Percentiles rank a stretch among this genome's conserved stretches.
phyloP scores from a whole-genome alignment of 140 eudicot species.

The Senecio squalidus region DNA sequence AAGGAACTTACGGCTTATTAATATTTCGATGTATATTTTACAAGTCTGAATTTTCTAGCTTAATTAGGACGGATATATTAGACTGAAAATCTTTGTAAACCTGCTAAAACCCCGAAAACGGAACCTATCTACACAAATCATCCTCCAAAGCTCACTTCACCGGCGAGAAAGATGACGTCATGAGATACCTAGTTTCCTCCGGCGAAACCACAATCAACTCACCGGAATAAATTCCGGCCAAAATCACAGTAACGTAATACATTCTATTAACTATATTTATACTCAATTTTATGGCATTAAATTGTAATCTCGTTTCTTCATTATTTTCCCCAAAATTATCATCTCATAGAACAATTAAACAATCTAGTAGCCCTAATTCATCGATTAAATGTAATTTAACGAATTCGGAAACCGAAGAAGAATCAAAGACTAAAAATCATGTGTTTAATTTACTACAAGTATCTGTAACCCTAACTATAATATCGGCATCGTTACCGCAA shows the following conservation, averaged over 20 bases:
- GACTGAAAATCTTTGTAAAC: no score
- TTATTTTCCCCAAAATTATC: constrained; percentile 30
- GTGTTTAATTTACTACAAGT: constrained; percentile 35
- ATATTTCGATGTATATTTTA: no score
- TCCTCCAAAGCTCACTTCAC: no score
- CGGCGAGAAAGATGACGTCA: no score
- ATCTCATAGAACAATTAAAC: constrained; percentile 19
- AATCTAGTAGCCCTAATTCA: constrained; percentile 13
- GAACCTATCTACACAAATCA: no score
- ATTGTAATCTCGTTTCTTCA: constrained; percentile 33
- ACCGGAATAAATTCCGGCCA: no score
- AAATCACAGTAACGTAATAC: constrained; percentile 24
- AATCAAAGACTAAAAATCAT: constrained; percentile 24
- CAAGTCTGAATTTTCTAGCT: no score
- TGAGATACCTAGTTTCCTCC: no score
- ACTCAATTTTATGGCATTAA: constrained; percentile 39
- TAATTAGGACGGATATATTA: no score
- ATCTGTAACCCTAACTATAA: constrained; percentile 63
- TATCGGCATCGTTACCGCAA: constrained; percentile 67
- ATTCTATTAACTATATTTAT: not conserved
- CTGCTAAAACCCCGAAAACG: no score
- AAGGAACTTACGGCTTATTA: no score
- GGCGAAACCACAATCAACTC: no score
- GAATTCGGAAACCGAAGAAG: constrained; percentile 28
- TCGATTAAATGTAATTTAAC: constrained; percentile 22